These are phyloP conservation scores for Plenodomus lindquistii DNA, from an alignment of 2,329 filamentous ascomycete genomes.

Conservation along the genomic window DNA sequence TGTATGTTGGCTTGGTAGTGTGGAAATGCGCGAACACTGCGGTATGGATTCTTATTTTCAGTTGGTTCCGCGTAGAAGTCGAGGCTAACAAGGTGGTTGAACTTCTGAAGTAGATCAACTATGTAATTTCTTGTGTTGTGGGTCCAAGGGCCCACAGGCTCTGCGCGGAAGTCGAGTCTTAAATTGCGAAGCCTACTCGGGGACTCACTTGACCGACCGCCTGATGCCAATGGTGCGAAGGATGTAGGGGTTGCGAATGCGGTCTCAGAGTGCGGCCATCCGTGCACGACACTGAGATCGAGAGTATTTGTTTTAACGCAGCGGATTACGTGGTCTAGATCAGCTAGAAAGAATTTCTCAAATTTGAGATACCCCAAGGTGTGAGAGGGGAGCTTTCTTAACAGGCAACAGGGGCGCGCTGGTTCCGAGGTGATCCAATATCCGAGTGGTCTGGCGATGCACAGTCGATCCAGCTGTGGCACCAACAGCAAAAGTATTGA, in stretches of 20 bases:
- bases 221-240: background rate
- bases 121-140: constrained; percentile 1
- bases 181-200: constrained; percentile 8
- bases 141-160: constrained; percentile 12
- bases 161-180: constrained; percentile 17
- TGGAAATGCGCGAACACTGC: constrained; percentile 14
- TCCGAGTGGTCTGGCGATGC: constrained; percentile 4
- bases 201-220: background rate
- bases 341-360: background rate
- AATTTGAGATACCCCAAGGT: constrained; percentile 1
- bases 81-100: constrained; percentile 6
- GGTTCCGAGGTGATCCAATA: background rate
- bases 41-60: constrained; percentile 13
- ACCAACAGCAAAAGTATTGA: constrained; percentile 4
- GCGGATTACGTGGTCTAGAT: background rate
- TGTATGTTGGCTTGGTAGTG: constrained; percentile 19
- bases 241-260: too few species aligned
- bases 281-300: background rate
- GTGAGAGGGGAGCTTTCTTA: background rate
- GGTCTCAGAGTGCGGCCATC: too few species aligned
- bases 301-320: background rate
- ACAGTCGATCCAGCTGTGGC: constrained; percentile 11
- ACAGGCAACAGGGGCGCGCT: background rate
- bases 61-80: constrained; percentile 17
- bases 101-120: constrained; percentile 4